Evolutionary conservation across 2,329 filamentous ascomycete genomes (phyloP), one percentile per base, ranked within the genome.

Genomic region (Penicillium sp.): DNA sequence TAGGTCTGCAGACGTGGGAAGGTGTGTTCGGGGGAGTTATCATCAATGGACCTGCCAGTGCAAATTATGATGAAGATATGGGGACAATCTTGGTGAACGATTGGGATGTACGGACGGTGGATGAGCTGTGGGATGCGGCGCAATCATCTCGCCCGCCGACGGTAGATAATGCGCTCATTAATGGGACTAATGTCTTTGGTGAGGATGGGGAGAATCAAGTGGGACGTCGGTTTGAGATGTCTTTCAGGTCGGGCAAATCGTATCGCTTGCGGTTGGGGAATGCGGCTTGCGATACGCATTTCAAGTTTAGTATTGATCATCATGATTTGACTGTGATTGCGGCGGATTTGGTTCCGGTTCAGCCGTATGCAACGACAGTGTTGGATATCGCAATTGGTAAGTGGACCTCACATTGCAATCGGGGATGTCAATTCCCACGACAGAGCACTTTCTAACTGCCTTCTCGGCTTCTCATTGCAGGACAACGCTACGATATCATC

Each of bases 21-120:
- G 88, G 88, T 0, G 73, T 88, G 0, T 77, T 84, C 31, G 88
- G 88, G 0, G 81, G 80, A 2, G 83, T 90, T 38, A 74, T 88
- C 2, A 75, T 79, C 35, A 70, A 78, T 54, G 77, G 76, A 1
- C 77, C 77, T 8, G 70, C 75, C 4, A 76, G 69, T 42, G 69
- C 71, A 22, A 71, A 78, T 42, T 79, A 78, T 47, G 75, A 79
- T 49, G 68, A 69, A 3, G 75, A 78, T 53, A 63, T 67, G 54
- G 76, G 76, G 1, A 62, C 70, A 1, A 58, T 78, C 2, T 61
- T 77, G 35, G 63, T 78, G 35, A 69, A 66, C 37, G 76, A 78
- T 57, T 76, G 73, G 72, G 55, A 61, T 11, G 63, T 68, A 54
- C 51, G 63, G 14, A 71, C 70, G 1, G 64, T 62, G 6, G 63